Evolutionary conservation across 805 yeast genomes (phyloP).

Genomic region (Suhomyces pyralidae): DNA sequence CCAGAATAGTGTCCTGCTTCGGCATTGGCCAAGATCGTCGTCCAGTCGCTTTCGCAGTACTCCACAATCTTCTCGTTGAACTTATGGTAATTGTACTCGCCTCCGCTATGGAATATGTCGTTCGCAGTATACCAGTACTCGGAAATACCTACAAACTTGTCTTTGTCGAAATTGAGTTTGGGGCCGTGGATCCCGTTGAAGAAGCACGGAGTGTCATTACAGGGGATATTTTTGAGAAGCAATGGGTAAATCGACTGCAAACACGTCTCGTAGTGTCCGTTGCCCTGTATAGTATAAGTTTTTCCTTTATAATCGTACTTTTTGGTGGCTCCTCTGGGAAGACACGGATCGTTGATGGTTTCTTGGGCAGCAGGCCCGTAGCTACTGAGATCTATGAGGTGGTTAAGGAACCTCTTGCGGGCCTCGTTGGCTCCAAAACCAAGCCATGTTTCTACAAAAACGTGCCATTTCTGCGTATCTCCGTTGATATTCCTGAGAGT

Average conservation of each 20-base stretch:
- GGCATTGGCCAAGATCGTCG: constrained; percentile 43
- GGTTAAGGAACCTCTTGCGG: constrained; percentile 63
- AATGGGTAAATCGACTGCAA: constrained; percentile 70
- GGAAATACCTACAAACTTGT: constrained; percentile 87
- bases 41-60: constrained; percentile 81
- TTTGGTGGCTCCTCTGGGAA: constrained; percentile 60
- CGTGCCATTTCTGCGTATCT: constrained; percentile 67
- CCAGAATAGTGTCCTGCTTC: constrained; percentile 57
- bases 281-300: constrained; percentile 57
- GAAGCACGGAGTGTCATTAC: constrained; percentile 83
- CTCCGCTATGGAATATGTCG: constrained; percentile 85
- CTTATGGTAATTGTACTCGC: constrained; percentile 73
- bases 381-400: constrained; percentile 39
- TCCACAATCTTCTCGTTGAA: constrained; percentile 64
- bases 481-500: constrained; percentile 70
- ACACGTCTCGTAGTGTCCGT: constrained; percentile 78
- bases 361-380: constrained; percentile 10
- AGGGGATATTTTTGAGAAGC: constrained; percentile 73
- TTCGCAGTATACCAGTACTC: constrained; percentile 98
- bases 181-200: constrained; percentile 97
- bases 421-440: constrained; percentile 98
- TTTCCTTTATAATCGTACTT: constrained; percentile 47
- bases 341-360: constrained; percentile 68
- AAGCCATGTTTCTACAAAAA: constrained; percentile 94
- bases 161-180: constrained; percentile 69